Percentiles rank a stretch among this genome's conserved stretches.
Conservation (phyloP, 495 filamentous ascomycete species). For the Hypoxylon fuscum region DNA sequence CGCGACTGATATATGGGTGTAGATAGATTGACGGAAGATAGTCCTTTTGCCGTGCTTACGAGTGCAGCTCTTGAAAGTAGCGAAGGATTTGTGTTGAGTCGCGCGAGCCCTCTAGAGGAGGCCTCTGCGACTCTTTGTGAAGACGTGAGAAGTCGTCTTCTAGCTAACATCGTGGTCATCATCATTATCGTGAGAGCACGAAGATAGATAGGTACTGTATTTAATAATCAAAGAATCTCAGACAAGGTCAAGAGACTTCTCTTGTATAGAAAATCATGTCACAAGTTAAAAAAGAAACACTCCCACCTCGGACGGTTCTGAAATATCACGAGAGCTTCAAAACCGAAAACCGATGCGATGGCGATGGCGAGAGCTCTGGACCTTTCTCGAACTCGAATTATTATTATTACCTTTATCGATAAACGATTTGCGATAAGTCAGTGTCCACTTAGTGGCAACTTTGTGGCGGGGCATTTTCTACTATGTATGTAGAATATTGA, state of each 20-base stretch:
- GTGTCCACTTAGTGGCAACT: too few species aligned
- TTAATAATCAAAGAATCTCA: not conserved
- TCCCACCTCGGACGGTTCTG: conserved; percentile 11
- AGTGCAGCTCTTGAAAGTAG: conserved; percentile 36
- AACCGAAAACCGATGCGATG: conserved; percentile 8
- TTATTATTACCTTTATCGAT: conserved; percentile 24
- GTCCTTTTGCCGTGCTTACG: conserved; percentile 15
- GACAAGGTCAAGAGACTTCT: conserved; percentile 24
- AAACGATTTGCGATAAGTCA: conserved; percentile 14
- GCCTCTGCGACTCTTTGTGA: conserved; percentile 49
- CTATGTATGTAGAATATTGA: too few species aligned
- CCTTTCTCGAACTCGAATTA: conserved; percentile 38
- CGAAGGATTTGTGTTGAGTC: conserved; percentile 39
- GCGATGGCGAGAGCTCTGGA: conserved; percentile 21
- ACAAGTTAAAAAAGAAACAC: conserved; percentile 11
- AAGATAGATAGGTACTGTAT: not conserved
- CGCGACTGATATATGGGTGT: conserved; percentile 48
- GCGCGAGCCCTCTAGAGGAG: conserved; percentile 40
- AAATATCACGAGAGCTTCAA: conserved; percentile 38
- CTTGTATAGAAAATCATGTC: conserved; percentile 13
- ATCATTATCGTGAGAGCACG: conserved; percentile 13
- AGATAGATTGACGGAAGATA: conserved; percentile 40
- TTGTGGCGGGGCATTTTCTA: too few species aligned
- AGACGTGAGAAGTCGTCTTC: conserved; percentile 45
- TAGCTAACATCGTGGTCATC: conserved; percentile 58